These are phyloP conservation scores for Mycena kentingensis DNA, from an alignment of 768 basidiomycete genomes.

Conservation along the genomic window DNA sequence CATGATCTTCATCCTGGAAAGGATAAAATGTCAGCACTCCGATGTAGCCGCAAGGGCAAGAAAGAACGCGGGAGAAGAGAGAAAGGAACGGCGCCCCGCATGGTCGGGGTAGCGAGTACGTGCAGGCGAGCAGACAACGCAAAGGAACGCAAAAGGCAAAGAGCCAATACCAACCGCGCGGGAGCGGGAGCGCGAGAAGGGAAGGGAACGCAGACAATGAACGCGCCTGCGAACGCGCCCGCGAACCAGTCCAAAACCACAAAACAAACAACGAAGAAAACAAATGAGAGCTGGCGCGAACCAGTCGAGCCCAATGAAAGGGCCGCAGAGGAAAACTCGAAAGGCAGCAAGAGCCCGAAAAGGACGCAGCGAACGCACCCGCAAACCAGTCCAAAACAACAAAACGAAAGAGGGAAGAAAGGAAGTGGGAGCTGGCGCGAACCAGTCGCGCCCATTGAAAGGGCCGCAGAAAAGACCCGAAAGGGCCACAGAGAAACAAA, in stretches of 20 bases:
- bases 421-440: slow-evolving; percentile 2
- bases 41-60: slow-evolving; percentile 8
- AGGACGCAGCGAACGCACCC: not conserved
- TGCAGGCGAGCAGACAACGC: too few relatives aligned
- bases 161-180: too few relatives aligned
- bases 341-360: slow-evolving; percentile 14
- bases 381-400: not conserved
- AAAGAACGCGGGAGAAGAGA: not conserved
- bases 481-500: slow-evolving; percentile 4
- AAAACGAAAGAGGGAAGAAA: slow-evolving; percentile 15
- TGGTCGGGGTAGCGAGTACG: too few relatives aligned
- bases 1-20: slow-evolving; percentile 61
- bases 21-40: slow-evolving; percentile 23
- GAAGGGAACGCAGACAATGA: too few relatives aligned
- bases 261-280: slow-evolving; percentile 8
- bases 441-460: slow-evolving; percentile 17
- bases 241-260: not conserved
- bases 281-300: slow-evolving; percentile 1
- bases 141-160: too few relatives aligned
- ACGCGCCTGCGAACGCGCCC: not conserved
- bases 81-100: too few relatives aligned
- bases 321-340: slow-evolving; percentile 14
- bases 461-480: slow-evolving; percentile 13
- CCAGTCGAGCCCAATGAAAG: slow-evolving; percentile 16
- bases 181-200: not conserved